These are phyloP conservation scores for Trypanosoma rangeli DNA, from an alignment of 208 protist genomes.

Conservation along the genomic window DNA sequence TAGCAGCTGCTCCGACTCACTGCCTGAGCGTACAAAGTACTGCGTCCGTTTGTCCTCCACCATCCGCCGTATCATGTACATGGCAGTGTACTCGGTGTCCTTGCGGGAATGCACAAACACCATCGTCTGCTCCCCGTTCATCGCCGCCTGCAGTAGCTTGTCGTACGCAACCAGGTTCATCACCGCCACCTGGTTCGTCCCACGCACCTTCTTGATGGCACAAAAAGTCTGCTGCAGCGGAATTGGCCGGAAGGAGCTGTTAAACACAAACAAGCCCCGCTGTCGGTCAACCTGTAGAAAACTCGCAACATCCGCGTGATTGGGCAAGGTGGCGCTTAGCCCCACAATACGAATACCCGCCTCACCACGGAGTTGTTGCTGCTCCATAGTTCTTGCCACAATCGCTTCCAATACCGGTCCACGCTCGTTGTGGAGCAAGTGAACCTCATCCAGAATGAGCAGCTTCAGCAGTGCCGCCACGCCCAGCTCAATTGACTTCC, in stretches of 20 bases:
- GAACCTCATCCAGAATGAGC: constrained; percentile 98
- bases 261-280: constrained; percentile 95
- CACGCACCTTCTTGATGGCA: constrained; percentile 95
- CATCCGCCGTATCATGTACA: constrained; percentile 88
- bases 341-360: constrained; percentile 97
- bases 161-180: constrained; percentile 99
- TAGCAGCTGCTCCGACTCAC: constrained; percentile 84
- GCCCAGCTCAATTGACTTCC: constrained; percentile 96
- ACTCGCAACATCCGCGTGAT: constrained; percentile 98
- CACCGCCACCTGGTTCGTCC: constrained; percentile 91
- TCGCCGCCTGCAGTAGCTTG: constrained; percentile 94
- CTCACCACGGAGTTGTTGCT: constrained; percentile 75
- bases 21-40: constrained; percentile 88
- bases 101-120: constrained; percentile 99
- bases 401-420: constrained; percentile 99
- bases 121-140: constrained; percentile 95
- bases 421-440: constrained; percentile 99
- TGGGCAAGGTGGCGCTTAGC: constrained; percentile 99
- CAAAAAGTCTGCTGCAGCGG: constrained; percentile 98
- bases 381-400: constrained; percentile 94
- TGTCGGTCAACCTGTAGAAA: constrained; percentile 97
- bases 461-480: constrained; percentile 84
- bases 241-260: constrained; percentile 95
- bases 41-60: constrained; percentile 88
- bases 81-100: constrained; percentile 97